Evolutionary conservation across 345 rosid genomes (phyloP).

Genomic region (Bruguiera gymnorhiza): DNA sequence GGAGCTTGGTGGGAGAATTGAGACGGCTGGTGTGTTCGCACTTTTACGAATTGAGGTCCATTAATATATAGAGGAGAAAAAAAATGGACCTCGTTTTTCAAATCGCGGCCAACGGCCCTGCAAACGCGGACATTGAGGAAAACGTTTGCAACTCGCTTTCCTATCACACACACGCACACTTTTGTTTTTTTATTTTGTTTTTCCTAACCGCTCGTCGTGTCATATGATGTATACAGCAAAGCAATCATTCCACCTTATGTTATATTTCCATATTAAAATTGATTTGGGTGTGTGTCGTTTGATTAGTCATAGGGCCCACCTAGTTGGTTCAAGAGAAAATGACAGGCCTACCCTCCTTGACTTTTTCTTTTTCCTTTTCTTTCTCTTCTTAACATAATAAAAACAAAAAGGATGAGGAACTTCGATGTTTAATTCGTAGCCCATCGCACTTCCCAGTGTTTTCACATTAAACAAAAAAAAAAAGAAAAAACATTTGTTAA

Average conservation of each 20-base stretch:
- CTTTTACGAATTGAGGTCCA: no score
- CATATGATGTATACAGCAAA: no score
- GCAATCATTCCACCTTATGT: background rate
- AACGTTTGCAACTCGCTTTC: conserved; percentile 23
- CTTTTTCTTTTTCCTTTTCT: background rate
- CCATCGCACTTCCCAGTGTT: background rate
- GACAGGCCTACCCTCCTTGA: conserved; percentile 31
- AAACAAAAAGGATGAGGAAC: background rate
- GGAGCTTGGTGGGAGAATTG: background rate
- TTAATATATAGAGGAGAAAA: background rate
- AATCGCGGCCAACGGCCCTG: conserved; percentile 17
- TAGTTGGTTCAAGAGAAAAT: conserved; percentile 22
- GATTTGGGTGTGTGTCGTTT: background rate
- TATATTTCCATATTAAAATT: background rate
- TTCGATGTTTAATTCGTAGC: background rate
- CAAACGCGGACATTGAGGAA: conserved; percentile 21
- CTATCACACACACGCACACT: background rate
- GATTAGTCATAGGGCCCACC: conserved; percentile 17
- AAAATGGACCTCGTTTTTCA: conserved; percentile 8
- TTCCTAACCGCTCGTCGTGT: background rate
- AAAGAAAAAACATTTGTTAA: no score
- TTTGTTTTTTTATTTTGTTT: background rate
- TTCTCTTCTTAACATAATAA: background rate
- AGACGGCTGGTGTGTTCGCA: no score
- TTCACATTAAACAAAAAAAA: background rate